These are phyloP conservation scores for Cladosporium colombiae DNA, from an alignment of 2,329 filamentous ascomycete species.

Conservation along the genomic window DNA sequence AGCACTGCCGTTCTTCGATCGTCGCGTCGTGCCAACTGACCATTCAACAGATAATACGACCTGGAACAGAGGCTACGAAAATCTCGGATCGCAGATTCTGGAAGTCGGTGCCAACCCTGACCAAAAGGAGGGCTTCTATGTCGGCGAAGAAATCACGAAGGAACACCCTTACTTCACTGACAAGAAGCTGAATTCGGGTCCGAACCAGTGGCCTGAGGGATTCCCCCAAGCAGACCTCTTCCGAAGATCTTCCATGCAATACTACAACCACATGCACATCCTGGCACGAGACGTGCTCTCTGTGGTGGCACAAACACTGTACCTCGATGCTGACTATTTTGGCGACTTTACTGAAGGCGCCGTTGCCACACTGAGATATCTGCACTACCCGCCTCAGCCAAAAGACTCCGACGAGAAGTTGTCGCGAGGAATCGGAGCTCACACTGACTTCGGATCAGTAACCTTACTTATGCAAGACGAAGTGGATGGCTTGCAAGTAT, in stretches of 20 bases:
- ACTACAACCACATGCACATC: slow-evolving; percentile 42
- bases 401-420: slow-evolving; percentile 37
- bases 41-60: slow-evolving; percentile 34
- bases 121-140: slow-evolving; percentile 48
- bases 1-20: too few species aligned
- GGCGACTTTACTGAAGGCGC: slow-evolving; percentile 39
- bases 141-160: slow-evolving; percentile 41
- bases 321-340: slow-evolving; percentile 42
- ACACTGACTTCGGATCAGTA: slow-evolving; percentile 27
- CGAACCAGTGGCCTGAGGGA: slow-evolving; percentile 23
- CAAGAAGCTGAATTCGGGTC: slow-evolving; percentile 19
- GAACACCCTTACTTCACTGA: slow-evolving; percentile 11
- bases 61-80: slow-evolving; percentile 46
- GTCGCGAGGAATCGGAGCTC: slow-evolving; percentile 43
- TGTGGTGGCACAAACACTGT: slow-evolving; percentile 44
- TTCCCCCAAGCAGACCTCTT: slow-evolving; percentile 35
- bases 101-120: slow-evolving; percentile 46
- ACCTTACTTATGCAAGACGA: slow-evolving; percentile 41
- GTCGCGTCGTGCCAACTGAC: slow-evolving; percentile 21
- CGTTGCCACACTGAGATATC: slow-evolving; percentile 45
- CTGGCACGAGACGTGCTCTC: slow-evolving; percentile 46
- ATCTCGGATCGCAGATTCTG: slow-evolving; percentile 45
- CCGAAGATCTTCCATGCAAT: slow-evolving; percentile 42
- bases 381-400: slow-evolving; percentile 28
- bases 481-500: slow-evolving; percentile 42